Evolutionary conservation across 129 eudicot genomes (phyloP), one percentile per base, ranked within the genome.

Genomic region (Chrysanthemum seticuspe): DNA sequence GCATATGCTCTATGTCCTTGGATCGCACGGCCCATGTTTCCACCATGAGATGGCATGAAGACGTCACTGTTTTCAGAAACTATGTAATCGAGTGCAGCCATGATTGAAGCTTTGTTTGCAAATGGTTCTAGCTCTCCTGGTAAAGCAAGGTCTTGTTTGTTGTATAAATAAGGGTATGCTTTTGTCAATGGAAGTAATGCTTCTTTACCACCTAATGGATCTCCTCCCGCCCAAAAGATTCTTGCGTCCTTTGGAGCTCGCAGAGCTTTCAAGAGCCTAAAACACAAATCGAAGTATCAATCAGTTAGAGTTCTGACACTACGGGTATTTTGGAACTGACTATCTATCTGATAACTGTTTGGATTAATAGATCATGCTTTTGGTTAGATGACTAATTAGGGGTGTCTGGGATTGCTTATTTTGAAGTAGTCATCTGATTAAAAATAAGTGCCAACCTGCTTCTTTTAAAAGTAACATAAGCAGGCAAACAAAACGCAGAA

Each of bases 1-100:
- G 89, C 89, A 62, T 90, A 94, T 0, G 98, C 98, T 82, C 98
- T 83, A 44, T 85, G 87, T 52, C 97, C 97, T 91, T 54, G 81
- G 60, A 76, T 70, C 3, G 97, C 92, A 13, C 86, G 97, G 34
- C 97, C 97, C 98, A 94, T 94, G 78, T 94, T 94, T 74, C 98
- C 98, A 54, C 98, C 98, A 78, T 94, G 98, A 68, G 98, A 94
- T 10, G 98, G 89, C 97, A 94, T 87, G 96, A 94, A 94, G 3
- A 90, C 97, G 45, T 65, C 70, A 44, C 70, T 65, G 52, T 65
- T 65, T 65, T 65, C 70, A 36, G 70, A 65, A 65, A 65, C 91
- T 57, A 90, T 87, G 76, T 87, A 94, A 62, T 94, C 98, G 36
- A 94, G 79, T 47, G 98, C 98, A 48, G 97, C 97, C 96, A 90